phyloP scores from a whole-genome alignment of 345 rosid species.

The Sisymbrium altissimum region DNA sequence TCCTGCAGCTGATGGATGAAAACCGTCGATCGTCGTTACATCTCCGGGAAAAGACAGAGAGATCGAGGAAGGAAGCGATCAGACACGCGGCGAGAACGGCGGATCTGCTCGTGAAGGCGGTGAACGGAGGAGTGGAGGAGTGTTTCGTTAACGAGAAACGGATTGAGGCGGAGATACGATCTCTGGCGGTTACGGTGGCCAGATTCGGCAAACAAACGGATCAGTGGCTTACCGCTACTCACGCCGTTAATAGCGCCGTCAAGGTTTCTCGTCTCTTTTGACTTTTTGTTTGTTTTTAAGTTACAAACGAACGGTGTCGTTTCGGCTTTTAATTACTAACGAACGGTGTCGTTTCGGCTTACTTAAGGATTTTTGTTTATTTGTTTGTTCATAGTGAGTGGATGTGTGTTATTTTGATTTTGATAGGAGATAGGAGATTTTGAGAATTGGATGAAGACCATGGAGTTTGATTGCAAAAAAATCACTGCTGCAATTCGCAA shows the following conservation, averaged over 20 bases:
- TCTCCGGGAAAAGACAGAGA: conserved; percentile 68
- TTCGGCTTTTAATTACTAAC: not conserved
- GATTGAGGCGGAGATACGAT: conserved; percentile 72
- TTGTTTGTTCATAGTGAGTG: not conserved
- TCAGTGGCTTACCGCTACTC: conserved; percentile 77
- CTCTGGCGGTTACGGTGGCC: conserved; percentile 52
- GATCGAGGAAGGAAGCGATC: conserved; percentile 75
- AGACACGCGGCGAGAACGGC: conserved; percentile 58
- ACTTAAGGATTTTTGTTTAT: not conserved
- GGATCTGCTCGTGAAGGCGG: conserved; percentile 69
- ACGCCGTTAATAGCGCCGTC: conserved; percentile 67
- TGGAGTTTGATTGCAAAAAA: conserved; percentile 86
- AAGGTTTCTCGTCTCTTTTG: conserved; percentile 42
- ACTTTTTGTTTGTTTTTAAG: not conserved
- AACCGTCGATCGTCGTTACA: conserved; percentile 55
- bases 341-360: not conserved
- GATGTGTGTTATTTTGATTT: not conserved
- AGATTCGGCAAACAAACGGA: conserved; percentile 73
- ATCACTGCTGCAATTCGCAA: conserved; percentile 69
- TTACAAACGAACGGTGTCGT: not conserved
- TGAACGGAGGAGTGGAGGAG: conserved; percentile 84
- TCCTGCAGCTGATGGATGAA: conserved; percentile 53
- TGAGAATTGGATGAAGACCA: conserved; percentile 95
- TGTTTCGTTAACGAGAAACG: conserved; percentile 75
- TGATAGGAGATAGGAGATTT: conserved; percentile 86